phyloP scores from a whole-genome alignment of 2,329 filamentous ascomycete species.

The Ceratocystis eucalypticola region DNA sequence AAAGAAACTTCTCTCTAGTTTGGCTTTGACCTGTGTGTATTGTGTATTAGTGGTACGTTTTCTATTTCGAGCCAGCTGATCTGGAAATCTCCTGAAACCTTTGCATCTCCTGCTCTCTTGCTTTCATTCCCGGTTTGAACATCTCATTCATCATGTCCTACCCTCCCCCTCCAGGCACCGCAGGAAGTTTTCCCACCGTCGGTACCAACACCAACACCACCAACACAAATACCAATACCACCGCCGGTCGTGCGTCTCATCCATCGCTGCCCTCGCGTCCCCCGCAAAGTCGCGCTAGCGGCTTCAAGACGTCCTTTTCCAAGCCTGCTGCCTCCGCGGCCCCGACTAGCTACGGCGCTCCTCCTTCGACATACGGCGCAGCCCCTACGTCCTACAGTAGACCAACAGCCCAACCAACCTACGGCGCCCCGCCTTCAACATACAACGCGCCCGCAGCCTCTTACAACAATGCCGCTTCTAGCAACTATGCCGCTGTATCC shows the following conservation, averaged over 20 bases:
- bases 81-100: neutral
- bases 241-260: slow-evolving; percentile 25
- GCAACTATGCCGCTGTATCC: slow-evolving; percentile 25
- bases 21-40: neutral
- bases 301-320: slow-evolving; percentile 40
- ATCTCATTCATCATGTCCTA: slow-evolving; percentile 65
- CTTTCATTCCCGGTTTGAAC: slow-evolving; percentile 1
- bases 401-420: slow-evolving; percentile 27
- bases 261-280: slow-evolving; percentile 67
- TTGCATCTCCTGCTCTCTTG: neutral
- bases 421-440: slow-evolving; percentile 33
- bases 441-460: slow-evolving; percentile 24
- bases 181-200: slow-evolving; percentile 30
- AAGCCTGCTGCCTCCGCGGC: slow-evolving; percentile 26
- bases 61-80: neutral
- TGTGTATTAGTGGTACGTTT: neutral
- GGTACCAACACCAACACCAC: neutral
- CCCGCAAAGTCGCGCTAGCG: slow-evolving; percentile 41
- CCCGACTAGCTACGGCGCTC: slow-evolving; percentile 27
- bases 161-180: slow-evolving; percentile 69
- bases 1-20: too few relatives aligned
- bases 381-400: slow-evolving; percentile 9
- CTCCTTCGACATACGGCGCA: slow-evolving; percentile 13
- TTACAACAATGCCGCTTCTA: slow-evolving; percentile 25
- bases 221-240: slow-evolving; percentile 9